phyloP scores from a whole-genome alignment of 2,329 filamentous ascomycete species.

The Delphinella strobiligena region DNA sequence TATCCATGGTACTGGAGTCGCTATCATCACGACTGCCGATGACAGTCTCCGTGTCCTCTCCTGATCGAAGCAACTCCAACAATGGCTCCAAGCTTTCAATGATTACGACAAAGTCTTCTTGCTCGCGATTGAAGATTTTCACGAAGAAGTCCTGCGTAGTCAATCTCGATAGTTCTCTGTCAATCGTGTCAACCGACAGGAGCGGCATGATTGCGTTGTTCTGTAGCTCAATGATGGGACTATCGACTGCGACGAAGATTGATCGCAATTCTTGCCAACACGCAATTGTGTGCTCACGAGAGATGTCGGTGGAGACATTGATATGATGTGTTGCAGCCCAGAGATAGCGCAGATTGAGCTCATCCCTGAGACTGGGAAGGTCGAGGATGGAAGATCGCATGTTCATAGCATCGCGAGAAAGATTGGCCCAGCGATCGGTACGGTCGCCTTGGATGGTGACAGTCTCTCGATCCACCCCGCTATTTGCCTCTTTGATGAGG shows the following conservation, averaged over 20 bases:
- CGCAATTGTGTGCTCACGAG: constrained; percentile 47
- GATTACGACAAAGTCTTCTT: constrained; percentile 66
- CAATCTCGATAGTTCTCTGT: constrained; percentile 81
- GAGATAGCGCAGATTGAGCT: constrained; percentile 47
- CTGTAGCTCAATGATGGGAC: constrained; percentile 48
- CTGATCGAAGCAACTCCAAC: constrained; percentile 51
- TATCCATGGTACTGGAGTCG: constrained; percentile 17
- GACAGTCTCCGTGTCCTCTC: background rate
- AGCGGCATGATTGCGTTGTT: constrained; percentile 88
- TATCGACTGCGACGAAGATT: constrained; percentile 36
- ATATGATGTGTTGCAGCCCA: constrained; percentile 55
- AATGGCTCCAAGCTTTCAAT: constrained; percentile 92
- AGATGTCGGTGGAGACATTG: constrained; percentile 42
- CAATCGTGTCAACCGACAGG: constrained; percentile 69
- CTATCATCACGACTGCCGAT: background rate
- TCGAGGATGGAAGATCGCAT: constrained; percentile 23
- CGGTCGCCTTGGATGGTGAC: constrained; percentile 45
- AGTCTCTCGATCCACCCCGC: constrained; percentile 40
- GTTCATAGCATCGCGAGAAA: constrained; percentile 44
- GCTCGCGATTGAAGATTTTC: constrained; percentile 73
- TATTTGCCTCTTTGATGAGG: constrained; percentile 49
- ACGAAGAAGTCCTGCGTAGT: constrained; percentile 96
- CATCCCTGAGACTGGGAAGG: constrained; percentile 19
- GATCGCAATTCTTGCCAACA: constrained; percentile 52
- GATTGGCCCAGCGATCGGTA: constrained; percentile 46